Base-by-base conservation (phyloP, 2,329 filamentous ascomycete genomes). In the Acephala macrosclerotiorum region DNA sequence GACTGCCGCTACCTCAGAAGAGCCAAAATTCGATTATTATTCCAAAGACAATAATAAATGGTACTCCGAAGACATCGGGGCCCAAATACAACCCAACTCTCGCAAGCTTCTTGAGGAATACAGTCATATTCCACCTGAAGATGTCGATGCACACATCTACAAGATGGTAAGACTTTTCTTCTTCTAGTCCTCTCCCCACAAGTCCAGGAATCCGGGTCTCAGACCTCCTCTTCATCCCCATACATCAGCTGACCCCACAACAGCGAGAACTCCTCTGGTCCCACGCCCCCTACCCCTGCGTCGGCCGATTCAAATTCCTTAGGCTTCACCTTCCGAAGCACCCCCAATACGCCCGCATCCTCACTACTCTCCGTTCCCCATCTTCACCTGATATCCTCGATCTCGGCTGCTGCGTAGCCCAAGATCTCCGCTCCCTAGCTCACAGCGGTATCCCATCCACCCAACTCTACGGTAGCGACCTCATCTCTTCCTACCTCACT, bases 381-480 rank as follows among this genome's bases (percentile, higher is more conserved):
- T 45, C 63, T 16, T 38, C 60, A 33, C 65, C 66, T 0, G 59
- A 40, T 2, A 68, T 80, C 7, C 74, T 80, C 18, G 80, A 81
- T 65, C 68, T 80, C 0, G 79, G 78, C 16, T 79, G 78, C 57
- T 79, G 77, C 65, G 74, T 80, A 29, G 79, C 76, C 0, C 77
- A 79, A 65, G 78, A 81, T 58, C 72, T 81, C 1, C 78, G 80
- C 29, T 75, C 77, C 14, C 71, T 80, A 18, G 69, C 69, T 16
- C 65, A 74, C 22, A 78, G 80, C 35, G 77, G 77, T 2, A 76
- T 75, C 0, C 75, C 77, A 1, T 56, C 74, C 66, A 12, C 66
- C 63, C 20, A 75, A 18, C 70, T 77, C 36, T 78, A 73, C 40
- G 79, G 76, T 29, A 70, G 71, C 2, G 79, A 81, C 53, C 49